Conservation (phyloP, 2,329 filamentous ascomycete species). For the Colletotrichum eremochloae region DNA sequence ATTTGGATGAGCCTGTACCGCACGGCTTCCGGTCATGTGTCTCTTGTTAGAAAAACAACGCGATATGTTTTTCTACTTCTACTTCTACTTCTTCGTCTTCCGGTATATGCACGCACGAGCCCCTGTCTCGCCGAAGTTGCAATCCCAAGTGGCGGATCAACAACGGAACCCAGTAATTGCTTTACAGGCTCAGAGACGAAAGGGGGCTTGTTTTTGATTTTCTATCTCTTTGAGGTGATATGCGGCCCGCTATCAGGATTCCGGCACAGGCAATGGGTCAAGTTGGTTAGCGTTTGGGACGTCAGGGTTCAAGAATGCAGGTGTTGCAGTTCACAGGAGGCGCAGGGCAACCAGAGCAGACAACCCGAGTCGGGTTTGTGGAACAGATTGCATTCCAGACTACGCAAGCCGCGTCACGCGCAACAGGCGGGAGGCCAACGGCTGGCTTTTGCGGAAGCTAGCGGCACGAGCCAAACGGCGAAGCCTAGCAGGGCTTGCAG, state of each 20-base stretch:
- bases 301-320: background rate
- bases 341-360: background rate
- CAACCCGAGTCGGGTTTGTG: background rate
- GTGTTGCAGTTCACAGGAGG: constrained; percentile 5
- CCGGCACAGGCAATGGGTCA: background rate
- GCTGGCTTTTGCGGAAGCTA: background rate
- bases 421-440: background rate
- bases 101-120: constrained; percentile 15
- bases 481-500: background rate
- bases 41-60: constrained; percentile 12
- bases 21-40: constrained; percentile 12
- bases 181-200: background rate
- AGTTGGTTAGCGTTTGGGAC: background rate
- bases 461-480: background rate
- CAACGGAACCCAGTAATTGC: background rate
- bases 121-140: background rate
- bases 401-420: background rate
- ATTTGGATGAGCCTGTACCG: constrained; percentile 9
- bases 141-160: background rate
- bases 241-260: constrained; percentile 26
- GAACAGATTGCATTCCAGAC: background rate
- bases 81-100: background rate
- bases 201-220: background rate
- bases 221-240: background rate
- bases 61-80: constrained; percentile 11